Evolutionary conservation across 2,329 filamentous ascomycete species (phyloP), one percentile per base, ranked within the genome.

Genomic region (Cercospora zeae-maydis): DNA sequence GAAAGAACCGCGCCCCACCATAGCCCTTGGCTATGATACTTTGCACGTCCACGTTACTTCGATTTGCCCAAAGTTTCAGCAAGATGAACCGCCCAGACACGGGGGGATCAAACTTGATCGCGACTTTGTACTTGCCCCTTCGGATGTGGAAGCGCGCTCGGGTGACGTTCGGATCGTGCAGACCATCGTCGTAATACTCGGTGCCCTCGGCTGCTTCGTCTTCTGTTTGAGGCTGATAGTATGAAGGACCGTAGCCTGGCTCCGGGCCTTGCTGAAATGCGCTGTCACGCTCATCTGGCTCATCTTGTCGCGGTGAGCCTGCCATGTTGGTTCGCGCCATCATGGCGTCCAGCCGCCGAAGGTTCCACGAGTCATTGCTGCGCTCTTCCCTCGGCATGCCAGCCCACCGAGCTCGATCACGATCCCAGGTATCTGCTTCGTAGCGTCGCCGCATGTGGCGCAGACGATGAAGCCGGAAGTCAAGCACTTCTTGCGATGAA

Each of bases 41-140:
- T 75, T 96, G 90, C 39, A 98, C 92, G 73, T 96, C 92, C 67
- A 97, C 96, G 71, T 96, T 96, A 53, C 88, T 86, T 27, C 86
- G 84, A 63, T 86, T 85, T 70, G 88, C 92, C 90, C 92, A 97
- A 75, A 97, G 86, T 80, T 97, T 97, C 66, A 98, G 81, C 45
- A 97, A 78, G 58, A 98, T 89, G 74, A 90, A 96, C 61, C 91
- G 58, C 31, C 79, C 82, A 75, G 78, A 84, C 63, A 95, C 84
- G 0, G 90, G 88, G 61, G 91, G 90, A 70, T 93, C 86, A 70
- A 98, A 97, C 63, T 86, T 88, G 70, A 98, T 89, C 13, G 88
- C 92, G 70, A 95, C 93, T 76, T 89, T 92, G 78, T 86, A 91
- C 79, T 92, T 93, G 70, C 89, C 85, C 75, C 87, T 86, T 71